These are phyloP conservation scores for Fusarium heterosporum DNA, from an alignment of 2,329 filamentous ascomycete genomes.

Conservation along the genomic window DNA sequence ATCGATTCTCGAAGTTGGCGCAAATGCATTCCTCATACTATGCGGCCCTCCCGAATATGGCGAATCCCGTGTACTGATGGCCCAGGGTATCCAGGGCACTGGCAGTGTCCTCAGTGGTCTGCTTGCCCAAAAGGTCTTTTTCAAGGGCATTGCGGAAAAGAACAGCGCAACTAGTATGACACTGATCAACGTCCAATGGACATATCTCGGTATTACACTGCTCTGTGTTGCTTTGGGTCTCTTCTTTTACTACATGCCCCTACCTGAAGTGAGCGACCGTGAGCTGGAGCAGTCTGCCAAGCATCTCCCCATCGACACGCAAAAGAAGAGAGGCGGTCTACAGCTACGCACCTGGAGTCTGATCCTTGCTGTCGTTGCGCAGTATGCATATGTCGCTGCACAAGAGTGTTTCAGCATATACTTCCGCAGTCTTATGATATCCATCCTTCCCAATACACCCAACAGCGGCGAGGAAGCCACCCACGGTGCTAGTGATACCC, in stretches of 20 bases:
- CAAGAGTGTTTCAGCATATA: conserved; percentile 75
- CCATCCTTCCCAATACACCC: conserved; percentile 51
- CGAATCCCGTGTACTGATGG: conserved; percentile 79
- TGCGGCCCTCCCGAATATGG: conserved; percentile 80
- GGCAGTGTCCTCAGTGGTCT: conserved; percentile 79
- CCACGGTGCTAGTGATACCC: conserved; percentile 46
- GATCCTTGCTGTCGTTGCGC: conserved; percentile 77
- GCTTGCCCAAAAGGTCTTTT: conserved; percentile 80
- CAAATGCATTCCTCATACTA: conserved; percentile 78
- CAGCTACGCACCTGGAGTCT: conserved; percentile 69
- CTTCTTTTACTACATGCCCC: conserved; percentile 75
- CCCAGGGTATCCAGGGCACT: conserved; percentile 81
- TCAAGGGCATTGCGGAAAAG: conserved; percentile 65
- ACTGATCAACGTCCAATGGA: conserved; percentile 83
- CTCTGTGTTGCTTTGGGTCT: conserved; percentile 78
- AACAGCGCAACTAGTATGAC: conserved; percentile 53
- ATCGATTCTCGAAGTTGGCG: conserved; percentile 81
- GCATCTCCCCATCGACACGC: conserved; percentile 62
- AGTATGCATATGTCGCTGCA: conserved; percentile 82
- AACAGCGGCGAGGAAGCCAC: conserved; percentile 38
- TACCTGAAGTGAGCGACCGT: conserved; percentile 69
- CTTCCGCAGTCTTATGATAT: conserved; percentile 65
- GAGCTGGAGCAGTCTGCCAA: conserved; percentile 64
- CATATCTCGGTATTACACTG: conserved; percentile 82
- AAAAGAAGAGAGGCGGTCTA: conserved; percentile 63